Percentiles rank a stretch among this genome's conserved stretches.
phyloP scores from a whole-genome alignment of 257 asterid species.

The Knoxia roxburghii region DNA sequence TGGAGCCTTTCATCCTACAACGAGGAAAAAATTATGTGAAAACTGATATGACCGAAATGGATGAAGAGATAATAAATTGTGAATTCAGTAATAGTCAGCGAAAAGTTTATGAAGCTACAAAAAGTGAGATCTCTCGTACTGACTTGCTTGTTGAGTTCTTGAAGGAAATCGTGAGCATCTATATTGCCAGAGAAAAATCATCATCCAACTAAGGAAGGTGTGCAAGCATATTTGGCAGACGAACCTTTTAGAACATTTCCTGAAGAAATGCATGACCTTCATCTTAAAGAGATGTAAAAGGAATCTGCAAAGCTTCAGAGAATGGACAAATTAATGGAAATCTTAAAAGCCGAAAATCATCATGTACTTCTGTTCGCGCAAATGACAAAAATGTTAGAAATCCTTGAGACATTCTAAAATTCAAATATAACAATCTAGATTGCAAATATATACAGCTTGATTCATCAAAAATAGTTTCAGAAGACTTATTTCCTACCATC shows the following conservation, averaged over 20 bases:
- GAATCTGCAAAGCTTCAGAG: slow-evolving; percentile 98
- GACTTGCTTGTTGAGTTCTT: too few relatives aligned
- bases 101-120: slow-evolving; percentile 90
- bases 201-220: too few relatives aligned
- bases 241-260: too few relatives aligned
- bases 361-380: slow-evolving; percentile 92
- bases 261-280: too few relatives aligned
- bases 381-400: slow-evolving; percentile 92
- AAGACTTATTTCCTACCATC: slow-evolving; percentile 93
- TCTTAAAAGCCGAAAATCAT: slow-evolving; percentile 75
- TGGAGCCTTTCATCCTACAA: slow-evolving; percentile 93
- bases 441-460: slow-evolving; percentile 87
- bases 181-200: too few relatives aligned
- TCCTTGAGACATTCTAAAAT: slow-evolving; percentile 95
- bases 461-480: slow-evolving; percentile 81
- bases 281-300: slow-evolving; percentile 94
- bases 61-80: slow-evolving; percentile 82
- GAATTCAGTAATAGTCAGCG: slow-evolving; percentile 86
- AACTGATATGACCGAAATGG: slow-evolving; percentile 85
- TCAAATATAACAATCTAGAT: slow-evolving; percentile 76
- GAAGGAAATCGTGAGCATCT: slow-evolving; percentile 93
- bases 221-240: slow-evolving; percentile 94
- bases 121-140: slow-evolving; percentile 84
- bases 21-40: slow-evolving; percentile 90
- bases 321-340: slow-evolving; percentile 74